A percentile compares a stretch with the other conserved stretches of the same genome.
These are phyloP conservation scores for Scytalidium lignicola DNA, from an alignment of 2,329 filamentous ascomycete genomes.

Conservation along the genomic window DNA sequence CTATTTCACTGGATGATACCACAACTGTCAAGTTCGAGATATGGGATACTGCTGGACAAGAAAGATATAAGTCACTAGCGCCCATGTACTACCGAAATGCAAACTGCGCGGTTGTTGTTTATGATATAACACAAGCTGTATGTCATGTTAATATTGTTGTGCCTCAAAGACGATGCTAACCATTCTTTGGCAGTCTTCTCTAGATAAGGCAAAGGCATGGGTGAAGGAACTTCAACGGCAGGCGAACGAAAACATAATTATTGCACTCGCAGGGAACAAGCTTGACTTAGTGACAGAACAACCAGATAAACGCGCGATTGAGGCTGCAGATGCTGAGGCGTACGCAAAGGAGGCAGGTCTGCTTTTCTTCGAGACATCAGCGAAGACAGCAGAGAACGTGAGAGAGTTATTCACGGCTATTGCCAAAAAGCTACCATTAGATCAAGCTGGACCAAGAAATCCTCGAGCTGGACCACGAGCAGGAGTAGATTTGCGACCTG, in stretches of 20 bases:
- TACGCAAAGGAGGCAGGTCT: conserved; percentile 92
- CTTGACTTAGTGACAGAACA: conserved; percentile 90
- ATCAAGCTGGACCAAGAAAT: conserved; percentile 90
- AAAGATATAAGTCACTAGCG: conserved; percentile 96
- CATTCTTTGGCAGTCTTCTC: conserved; percentile 61
- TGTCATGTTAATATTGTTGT: conserved; percentile 7
- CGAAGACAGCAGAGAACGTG: conserved; percentile 96
- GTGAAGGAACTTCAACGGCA: conserved; percentile 98
- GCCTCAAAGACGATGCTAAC: conserved; percentile 7
- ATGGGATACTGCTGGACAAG: conserved; percentile 97
- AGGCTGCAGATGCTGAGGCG: conserved; percentile 84
- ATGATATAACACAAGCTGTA: conserved; percentile 99
- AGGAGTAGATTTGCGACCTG: conserved; percentile 59
- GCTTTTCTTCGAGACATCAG: conserved; percentile 97
- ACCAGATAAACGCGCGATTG: conserved; percentile 91
- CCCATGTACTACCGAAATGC: conserved; percentile 99
- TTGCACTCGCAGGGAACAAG: conserved; percentile 96
- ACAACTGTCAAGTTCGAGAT: conserved; percentile 99
- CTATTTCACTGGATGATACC: conserved; percentile 94
- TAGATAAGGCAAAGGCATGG: conserved; percentile 99
- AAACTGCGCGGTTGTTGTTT: conserved; percentile 98
- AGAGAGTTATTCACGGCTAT: conserved; percentile 94
- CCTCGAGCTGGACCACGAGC: conserved; percentile 55
- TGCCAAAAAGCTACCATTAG: conserved; percentile 93
- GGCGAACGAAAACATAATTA: conserved; percentile 99